These are phyloP conservation scores for Phytophthora europaea DNA, from an alignment of 352 stramenopile genomes.

Conservation along the genomic window DNA sequence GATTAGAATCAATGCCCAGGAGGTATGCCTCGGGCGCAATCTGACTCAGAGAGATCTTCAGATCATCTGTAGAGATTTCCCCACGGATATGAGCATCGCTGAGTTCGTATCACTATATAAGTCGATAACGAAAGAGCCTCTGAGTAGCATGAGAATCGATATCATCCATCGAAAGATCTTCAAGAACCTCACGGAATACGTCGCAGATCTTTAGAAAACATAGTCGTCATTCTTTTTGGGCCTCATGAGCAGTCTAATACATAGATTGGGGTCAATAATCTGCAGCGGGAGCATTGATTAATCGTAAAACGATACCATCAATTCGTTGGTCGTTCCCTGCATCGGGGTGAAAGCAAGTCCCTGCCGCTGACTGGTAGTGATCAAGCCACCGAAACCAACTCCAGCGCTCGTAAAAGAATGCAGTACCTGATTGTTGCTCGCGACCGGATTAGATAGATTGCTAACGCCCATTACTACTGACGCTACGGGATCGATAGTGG, in stretches of 20 bases:
- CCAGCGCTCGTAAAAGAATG: too few relatives aligned
- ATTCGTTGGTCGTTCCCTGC: background rate
- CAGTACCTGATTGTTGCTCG: too few relatives aligned
- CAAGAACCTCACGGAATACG: slow-evolving; percentile 8
- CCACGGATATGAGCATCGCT: background rate
- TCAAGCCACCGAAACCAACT: too few relatives aligned
- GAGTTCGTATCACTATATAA: slow-evolving; percentile 3
- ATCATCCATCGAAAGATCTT: slow-evolving; percentile 15
- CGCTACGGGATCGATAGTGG: too few relatives aligned
- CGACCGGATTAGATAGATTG: too few relatives aligned
- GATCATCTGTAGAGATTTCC: background rate
- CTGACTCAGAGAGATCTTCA: background rate
- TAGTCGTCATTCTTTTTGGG: slow-evolving; percentile 18
- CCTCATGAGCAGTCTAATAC: slow-evolving; percentile 16
- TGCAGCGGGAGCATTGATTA: background rate
- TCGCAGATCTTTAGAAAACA: too few relatives aligned
- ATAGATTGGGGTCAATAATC: slow-evolving; percentile 20
- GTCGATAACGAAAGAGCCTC: background rate
- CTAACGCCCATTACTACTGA: too few relatives aligned
- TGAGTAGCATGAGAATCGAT: slow-evolving; percentile 16
- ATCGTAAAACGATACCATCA: background rate
- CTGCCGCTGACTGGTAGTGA: too few relatives aligned
- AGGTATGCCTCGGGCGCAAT: background rate
- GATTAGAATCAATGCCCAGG: background rate
- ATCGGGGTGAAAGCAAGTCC: too few relatives aligned